These are phyloP conservation scores for Colletotrichum navitas DNA, from an alignment of 2,329 filamentous ascomycete species.

Conservation along the genomic window DNA sequence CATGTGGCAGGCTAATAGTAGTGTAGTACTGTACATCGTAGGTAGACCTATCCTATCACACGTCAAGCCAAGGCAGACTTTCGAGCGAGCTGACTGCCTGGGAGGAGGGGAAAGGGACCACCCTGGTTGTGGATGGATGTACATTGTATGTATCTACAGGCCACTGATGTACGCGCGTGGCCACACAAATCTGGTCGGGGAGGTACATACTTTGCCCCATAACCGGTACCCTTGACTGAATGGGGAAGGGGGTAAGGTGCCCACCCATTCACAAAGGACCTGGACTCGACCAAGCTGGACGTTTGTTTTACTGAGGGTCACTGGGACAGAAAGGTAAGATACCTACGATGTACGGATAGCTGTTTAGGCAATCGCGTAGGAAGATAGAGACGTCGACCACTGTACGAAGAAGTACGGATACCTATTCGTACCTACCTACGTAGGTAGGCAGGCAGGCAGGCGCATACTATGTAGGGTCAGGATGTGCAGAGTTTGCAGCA, in stretches of 20 bases:
- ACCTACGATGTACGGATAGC: too few relatives aligned
- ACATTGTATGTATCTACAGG: neutral
- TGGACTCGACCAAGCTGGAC: neutral
- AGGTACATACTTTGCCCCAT: neutral
- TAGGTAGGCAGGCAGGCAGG: too few relatives aligned
- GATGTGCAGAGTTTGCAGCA: neutral
- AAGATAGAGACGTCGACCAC: neutral
- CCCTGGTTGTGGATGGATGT: neutral
- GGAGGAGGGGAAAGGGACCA: neutral
- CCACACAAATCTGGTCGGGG: neutral
- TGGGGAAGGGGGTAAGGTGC: neutral
- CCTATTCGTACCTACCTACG: too few relatives aligned
- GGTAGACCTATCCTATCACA: neutral
- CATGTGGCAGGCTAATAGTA: conserved; percentile 13
- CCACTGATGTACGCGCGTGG: neutral
- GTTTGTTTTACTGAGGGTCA: neutral
- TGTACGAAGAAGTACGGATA: too few relatives aligned
- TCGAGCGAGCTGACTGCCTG: neutral
- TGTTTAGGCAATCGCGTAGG: neutral
- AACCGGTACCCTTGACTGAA: neutral
- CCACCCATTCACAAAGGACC: neutral
- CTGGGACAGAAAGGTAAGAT: neutral
- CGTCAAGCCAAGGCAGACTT: neutral
- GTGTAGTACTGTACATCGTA: too few relatives aligned
- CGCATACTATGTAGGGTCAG: neutral